These are phyloP conservation scores for Isatis tinctoria DNA, from an alignment of 345 rosid genomes.

Conservation along the genomic window DNA sequence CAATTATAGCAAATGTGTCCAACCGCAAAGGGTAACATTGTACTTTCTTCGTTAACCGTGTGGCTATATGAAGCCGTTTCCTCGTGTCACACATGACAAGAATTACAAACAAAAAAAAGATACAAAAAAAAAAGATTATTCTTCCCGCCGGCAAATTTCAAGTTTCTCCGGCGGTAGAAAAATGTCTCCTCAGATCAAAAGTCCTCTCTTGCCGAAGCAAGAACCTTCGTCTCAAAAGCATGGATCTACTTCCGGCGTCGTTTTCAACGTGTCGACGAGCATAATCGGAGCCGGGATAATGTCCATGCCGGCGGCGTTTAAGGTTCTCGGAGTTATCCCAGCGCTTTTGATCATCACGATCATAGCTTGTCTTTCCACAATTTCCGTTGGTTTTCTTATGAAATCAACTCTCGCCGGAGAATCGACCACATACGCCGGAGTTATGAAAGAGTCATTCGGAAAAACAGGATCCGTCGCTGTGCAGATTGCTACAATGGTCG, in stretches of 20 bases:
- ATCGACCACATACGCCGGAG: conserved; percentile 64
- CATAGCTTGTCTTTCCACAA: conserved; percentile 64
- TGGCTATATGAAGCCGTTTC: conserved; percentile 25
- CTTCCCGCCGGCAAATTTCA: conserved; percentile 25
- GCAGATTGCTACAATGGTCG: conserved; percentile 64
- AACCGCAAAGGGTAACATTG: background rate
- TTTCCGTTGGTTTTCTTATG: conserved; percentile 68
- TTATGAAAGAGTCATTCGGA: conserved; percentile 86
- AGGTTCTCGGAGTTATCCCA: conserved; percentile 77
- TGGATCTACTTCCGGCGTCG: conserved; percentile 59
- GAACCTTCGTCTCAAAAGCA: conserved; percentile 23
- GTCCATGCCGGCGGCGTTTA: conserved; percentile 89
- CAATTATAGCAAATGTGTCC: background rate
- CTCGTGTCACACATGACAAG: background rate
- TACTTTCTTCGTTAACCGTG: background rate
- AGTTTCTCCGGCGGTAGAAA: conserved; percentile 14
- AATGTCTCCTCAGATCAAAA: conserved; percentile 51
- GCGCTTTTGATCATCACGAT: conserved; percentile 54
- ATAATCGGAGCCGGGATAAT: conserved; percentile 89
- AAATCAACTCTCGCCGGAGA: conserved; percentile 62
- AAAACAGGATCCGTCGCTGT: conserved; percentile 52
- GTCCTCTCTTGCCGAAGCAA: conserved; percentile 49
- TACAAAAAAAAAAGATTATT: too few relatives aligned
- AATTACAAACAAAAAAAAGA: too few relatives aligned
- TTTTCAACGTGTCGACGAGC: conserved; percentile 82